These are phyloP conservation scores for Caryopteris hybrid DNA, from an alignment of 305 asterid genomes.

Conservation along the genomic window DNA sequence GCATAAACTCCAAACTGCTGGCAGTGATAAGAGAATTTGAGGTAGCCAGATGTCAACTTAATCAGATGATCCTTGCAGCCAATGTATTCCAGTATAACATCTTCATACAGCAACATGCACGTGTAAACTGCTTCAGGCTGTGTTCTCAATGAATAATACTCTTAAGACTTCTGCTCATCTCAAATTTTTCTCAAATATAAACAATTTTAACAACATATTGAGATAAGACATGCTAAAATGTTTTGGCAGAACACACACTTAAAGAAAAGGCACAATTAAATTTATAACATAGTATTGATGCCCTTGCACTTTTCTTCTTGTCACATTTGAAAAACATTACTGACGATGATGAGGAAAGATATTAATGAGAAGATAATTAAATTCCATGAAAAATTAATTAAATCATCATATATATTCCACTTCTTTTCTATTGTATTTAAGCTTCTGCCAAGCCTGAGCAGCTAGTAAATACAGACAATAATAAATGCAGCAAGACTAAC, in stretches of 20 bases:
- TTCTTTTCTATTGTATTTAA: constrained; percentile 8
- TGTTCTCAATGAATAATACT: constrained; percentile 5
- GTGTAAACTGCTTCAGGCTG: constrained; percentile 16
- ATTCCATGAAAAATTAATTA: constrained; percentile 1
- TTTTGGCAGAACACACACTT: neutral
- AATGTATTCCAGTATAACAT: constrained; percentile 41
- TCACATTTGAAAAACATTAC: constrained; percentile 3
- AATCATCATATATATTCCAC: neutral
- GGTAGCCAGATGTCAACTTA: constrained; percentile 27
- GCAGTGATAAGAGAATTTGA: constrained; percentile 72
- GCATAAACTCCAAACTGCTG: constrained; percentile 65
- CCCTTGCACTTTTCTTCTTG: neutral
- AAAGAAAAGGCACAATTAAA: neutral
- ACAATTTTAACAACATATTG: neutral
- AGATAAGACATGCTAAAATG: neutral
- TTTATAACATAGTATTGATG: neutral
- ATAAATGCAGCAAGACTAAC: constrained; percentile 9
- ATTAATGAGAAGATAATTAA: neutral
- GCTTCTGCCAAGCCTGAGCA: constrained; percentile 2
- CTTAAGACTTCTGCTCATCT: neutral
- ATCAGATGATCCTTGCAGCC: constrained; percentile 34
- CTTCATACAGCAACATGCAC: constrained; percentile 43
- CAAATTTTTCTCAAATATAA: neutral
- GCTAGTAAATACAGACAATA: neutral
- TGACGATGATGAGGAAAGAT: neutral